Conservation (phyloP, 2,329 filamentous ascomycete genomes). For the Aureobasidium sp. region DNA sequence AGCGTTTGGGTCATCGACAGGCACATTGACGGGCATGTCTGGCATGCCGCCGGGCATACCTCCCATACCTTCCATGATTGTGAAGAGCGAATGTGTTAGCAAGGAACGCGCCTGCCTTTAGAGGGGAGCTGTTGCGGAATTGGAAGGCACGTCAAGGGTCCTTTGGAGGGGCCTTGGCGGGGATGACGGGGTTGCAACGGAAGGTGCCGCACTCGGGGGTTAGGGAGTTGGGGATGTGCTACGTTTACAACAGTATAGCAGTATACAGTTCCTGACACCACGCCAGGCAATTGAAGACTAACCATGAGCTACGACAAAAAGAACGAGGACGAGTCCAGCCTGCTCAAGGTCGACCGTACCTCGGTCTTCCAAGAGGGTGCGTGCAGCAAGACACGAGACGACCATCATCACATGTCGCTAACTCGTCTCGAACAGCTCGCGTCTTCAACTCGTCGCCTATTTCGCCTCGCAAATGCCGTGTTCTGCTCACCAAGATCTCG, state of each 20-base stretch:
- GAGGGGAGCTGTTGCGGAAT: background rate
- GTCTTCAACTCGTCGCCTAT: slow-evolving; percentile 97
- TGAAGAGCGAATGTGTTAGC: background rate
- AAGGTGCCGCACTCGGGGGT: background rate
- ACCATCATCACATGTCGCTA: background rate
- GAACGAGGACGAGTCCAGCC: slow-evolving; percentile 91
- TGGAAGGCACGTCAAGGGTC: background rate
- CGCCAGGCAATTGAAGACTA: slow-evolving; percentile 1
- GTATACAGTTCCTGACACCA: background rate
- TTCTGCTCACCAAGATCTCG: slow-evolving; percentile 93
- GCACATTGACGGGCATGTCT: slow-evolving; percentile 60
- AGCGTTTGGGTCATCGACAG: slow-evolving; percentile 88
- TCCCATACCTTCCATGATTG: slow-evolving; percentile 11
- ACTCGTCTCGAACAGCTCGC: slow-evolving; percentile 54
- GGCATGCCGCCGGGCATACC: slow-evolving; percentile 13
- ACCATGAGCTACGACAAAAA: slow-evolving; percentile 96
- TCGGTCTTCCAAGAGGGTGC: slow-evolving; percentile 98
- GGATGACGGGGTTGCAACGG: slow-evolving; percentile 1
- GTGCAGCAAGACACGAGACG: slow-evolving; percentile 23
- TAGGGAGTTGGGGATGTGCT: slow-evolving; percentile 6
- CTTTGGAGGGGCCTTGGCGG: background rate
- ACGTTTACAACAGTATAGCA: background rate
- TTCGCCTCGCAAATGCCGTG: slow-evolving; percentile 93
- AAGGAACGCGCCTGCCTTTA: background rate
- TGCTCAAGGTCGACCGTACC: slow-evolving; percentile 96